phyloP scores from a whole-genome alignment of 805 yeast genomes.

The Komagataella mondaviorum region DNA sequence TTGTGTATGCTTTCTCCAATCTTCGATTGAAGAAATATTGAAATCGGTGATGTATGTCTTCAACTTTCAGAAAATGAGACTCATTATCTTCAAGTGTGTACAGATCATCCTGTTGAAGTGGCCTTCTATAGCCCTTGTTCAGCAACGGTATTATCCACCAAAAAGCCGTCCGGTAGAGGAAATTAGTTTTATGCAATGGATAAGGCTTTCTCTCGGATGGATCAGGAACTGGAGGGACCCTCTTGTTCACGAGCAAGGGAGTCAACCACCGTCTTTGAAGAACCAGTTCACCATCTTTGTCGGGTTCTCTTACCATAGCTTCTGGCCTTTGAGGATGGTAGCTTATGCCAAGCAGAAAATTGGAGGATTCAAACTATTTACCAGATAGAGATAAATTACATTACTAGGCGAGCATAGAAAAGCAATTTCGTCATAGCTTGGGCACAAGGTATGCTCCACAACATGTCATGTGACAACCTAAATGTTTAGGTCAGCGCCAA shows the following conservation, averaged over 20 bases:
- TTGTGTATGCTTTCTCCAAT: slow-evolving; percentile 13
- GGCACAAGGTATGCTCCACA: not conserved
- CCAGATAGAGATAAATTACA: not conserved
- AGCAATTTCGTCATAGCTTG: not conserved
- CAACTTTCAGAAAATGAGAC: slow-evolving; percentile 18
- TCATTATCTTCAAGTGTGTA: slow-evolving; percentile 26
- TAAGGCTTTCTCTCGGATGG: slow-evolving; percentile 36
- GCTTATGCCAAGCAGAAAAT: not conserved
- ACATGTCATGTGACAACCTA: not conserved
- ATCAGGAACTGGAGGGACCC: slow-evolving; percentile 35
- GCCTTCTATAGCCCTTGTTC: slow-evolving; percentile 58
- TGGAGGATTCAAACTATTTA: not conserved
- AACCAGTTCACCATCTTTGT: slow-evolving; percentile 1
- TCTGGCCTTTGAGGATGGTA: not conserved
- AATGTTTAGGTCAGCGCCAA: not conserved
- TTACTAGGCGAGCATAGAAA: not conserved
- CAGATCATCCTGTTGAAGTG: slow-evolving; percentile 52
- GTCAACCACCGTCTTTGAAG: slow-evolving; percentile 37
- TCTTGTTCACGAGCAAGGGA: slow-evolving; percentile 27
- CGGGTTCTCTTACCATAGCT: not conserved
- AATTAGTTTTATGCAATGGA: slow-evolving; percentile 30
- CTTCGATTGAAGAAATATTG: slow-evolving; percentile 17
- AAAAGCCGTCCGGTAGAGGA: slow-evolving; percentile 34
- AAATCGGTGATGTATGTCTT: slow-evolving; percentile 25
- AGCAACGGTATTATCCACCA: slow-evolving; percentile 61